phyloP scores from a whole-genome alignment of 768 basidiomycete genomes.

The Gymnopilus dilepis region DNA sequence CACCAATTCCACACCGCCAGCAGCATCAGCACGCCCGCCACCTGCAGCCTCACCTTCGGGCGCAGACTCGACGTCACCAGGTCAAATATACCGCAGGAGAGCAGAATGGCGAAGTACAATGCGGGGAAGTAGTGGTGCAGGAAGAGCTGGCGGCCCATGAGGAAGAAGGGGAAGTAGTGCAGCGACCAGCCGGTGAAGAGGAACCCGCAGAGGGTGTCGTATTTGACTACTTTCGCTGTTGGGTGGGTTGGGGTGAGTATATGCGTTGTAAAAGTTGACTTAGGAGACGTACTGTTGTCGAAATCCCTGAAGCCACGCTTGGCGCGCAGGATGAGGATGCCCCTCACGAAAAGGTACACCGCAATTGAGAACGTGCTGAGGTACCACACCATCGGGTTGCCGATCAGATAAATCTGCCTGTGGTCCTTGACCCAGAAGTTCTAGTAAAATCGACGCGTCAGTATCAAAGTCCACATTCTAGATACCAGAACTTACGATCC shows the following conservation, averaged over 20 bases:
- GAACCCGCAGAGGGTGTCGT: slow-evolving; percentile 90
- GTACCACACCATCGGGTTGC: slow-evolving; percentile 96
- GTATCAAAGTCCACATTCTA: too few species aligned
- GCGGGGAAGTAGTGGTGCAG: slow-evolving; percentile 98
- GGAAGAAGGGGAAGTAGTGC: slow-evolving; percentile 96
- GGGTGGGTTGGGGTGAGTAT: background rate
- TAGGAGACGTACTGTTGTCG: slow-evolving; percentile 75
- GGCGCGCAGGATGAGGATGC: slow-evolving; percentile 82
- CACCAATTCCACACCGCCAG: slow-evolving; percentile 80
- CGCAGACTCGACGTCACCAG: slow-evolving; percentile 79
- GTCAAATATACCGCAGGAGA: slow-evolving; percentile 82
- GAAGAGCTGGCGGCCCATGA: slow-evolving; percentile 97
- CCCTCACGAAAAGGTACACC: slow-evolving; percentile 71
- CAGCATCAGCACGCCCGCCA: slow-evolving; percentile 75
- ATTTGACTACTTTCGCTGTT: slow-evolving; percentile 87
- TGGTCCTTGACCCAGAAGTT: slow-evolving; percentile 99
- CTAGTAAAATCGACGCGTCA: slow-evolving; percentile 45
- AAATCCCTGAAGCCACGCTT: slow-evolving; percentile 94
- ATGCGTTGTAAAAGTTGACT: background rate
- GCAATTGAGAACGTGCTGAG: slow-evolving; percentile 73
- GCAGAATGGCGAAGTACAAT: slow-evolving; percentile 89
- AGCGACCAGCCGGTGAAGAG: slow-evolving; percentile 90
- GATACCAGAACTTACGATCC: slow-evolving; percentile 84
- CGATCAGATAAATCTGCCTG: slow-evolving; percentile 92
- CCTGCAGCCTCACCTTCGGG: slow-evolving; percentile 78